Base-by-base conservation (phyloP, 2,329 filamentous ascomycete genomes). In the Xylariaceae sp. region DNA sequence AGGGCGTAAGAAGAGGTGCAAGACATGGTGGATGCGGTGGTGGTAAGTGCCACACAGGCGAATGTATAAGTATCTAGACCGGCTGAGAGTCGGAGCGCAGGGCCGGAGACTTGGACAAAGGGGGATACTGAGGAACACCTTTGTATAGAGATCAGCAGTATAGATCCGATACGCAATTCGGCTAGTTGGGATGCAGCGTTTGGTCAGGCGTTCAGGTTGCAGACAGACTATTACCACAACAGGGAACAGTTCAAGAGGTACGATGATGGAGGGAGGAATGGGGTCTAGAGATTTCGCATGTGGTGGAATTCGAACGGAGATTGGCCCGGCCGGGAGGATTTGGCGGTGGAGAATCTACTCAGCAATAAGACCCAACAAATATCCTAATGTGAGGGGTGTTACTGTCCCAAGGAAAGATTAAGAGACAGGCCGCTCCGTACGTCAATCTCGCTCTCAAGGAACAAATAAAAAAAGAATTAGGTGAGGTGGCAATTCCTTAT, bases 1-100 rank as follows among this genome's bases (percentile, higher is more conserved):
- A 67, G 55, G 30, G 62, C 60, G 39, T 66, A 68, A 23, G 66
- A 58, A 5, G 67, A 67, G 2, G 67, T 59, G 53, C 65, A 69
- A 50, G 67, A 60, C 68, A 71, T 71, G 50, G 56, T 60, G 58
- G 58, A 30, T 23, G 57, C 48, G 16, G 53, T 50, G 37, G 41
- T 39, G 35, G 36, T 26, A 13, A 39, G 43, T 33, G 55, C 37
- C 30, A 42, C 46, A 15, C 7, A 16, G 21, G 6, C 16, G 9
- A 24, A 35, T 46, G 42, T 35, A 41, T 50, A 49, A 26, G 33
- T 46, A 39, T 39, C 1, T 8, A 13, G 32, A 39, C 30, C 32
- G 15, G 10, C 21, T 41, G 24, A 23, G 23, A 21, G 45, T 20
- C 30, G 30, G 30, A 40, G 23, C 27, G 30, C 2, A 33, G 24